These are phyloP conservation scores for Alternaria sp. DNA, from an alignment of 2,329 filamentous ascomycete species.

Conservation along the genomic window DNA sequence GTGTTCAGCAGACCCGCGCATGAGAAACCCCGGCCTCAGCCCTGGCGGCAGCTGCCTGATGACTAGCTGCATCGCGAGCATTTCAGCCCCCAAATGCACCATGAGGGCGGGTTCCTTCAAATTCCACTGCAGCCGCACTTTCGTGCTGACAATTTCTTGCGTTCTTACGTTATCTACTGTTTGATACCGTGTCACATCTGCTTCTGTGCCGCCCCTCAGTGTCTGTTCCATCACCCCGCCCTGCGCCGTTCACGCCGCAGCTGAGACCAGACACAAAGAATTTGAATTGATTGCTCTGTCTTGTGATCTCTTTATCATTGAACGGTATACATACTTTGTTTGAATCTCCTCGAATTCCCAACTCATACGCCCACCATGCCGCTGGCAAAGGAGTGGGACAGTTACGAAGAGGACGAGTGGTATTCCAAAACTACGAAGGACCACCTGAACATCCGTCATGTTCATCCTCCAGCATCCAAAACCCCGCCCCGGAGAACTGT, in stretches of 20 bases:
- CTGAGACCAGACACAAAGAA: constrained; percentile 18
- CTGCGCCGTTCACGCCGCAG: constrained; percentile 21
- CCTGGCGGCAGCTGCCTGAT: constrained; percentile 38
- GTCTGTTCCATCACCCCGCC: constrained; percentile 27
- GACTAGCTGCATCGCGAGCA: constrained; percentile 40
- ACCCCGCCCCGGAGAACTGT: constrained; percentile 26
- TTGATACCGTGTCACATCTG: constrained; percentile 32
- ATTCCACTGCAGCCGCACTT: constrained; percentile 28
- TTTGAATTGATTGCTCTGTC: constrained; percentile 21
- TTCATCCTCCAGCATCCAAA: constrained; percentile 22
- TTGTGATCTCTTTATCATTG: constrained; percentile 1
- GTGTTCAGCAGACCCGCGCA: constrained; percentile 35
- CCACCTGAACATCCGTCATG: constrained; percentile 43
- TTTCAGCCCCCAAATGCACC: constrained; percentile 34
- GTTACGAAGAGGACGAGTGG: constrained; percentile 45
- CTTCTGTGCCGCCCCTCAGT: constrained; percentile 30
- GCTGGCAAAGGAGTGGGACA: constrained; percentile 37
- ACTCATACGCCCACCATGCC: constrained; percentile 28
- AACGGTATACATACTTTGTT: not conserved
- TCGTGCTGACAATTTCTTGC: constrained; percentile 18
- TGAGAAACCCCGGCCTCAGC: constrained; percentile 26
- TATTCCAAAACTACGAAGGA: constrained; percentile 21
- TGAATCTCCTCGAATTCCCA: not conserved
- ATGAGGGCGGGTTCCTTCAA: constrained; percentile 28
- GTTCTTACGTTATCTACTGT: constrained; percentile 28